Conservation (phyloP, 192 early-diverging fungal genomes). For the Chytriomyces sp. region DNA sequence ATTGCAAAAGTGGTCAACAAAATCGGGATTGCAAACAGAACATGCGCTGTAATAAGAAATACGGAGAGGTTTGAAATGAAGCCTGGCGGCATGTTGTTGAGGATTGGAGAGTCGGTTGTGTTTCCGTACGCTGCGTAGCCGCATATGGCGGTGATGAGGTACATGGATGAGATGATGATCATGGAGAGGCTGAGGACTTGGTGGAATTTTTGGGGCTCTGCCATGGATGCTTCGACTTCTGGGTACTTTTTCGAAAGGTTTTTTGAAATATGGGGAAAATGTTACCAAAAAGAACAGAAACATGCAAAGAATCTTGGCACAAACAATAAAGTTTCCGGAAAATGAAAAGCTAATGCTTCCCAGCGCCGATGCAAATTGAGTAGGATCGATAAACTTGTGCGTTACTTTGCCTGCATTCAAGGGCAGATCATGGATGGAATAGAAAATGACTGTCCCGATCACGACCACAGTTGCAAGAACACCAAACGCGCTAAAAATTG, state of each 20-base stretch:
- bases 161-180: conserved; percentile 69
- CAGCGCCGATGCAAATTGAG: conserved; percentile 73
- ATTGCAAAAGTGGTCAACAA: conserved; percentile 74
- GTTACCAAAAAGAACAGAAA: background rate
- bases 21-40: conserved; percentile 81
- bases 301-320: background rate
- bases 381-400: conserved; percentile 50
- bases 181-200: conserved; percentile 70
- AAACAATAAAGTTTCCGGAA: conserved; percentile 72
- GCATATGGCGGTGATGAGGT: conserved; percentile 69
- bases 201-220: conserved; percentile 68
- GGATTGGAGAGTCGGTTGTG: conserved; percentile 70
- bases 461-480: conserved; percentile 75
- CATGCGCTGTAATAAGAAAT: conserved; percentile 78
- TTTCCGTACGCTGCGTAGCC: conserved; percentile 79
- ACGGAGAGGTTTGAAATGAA: conserved; percentile 61
- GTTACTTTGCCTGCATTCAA: conserved; percentile 58
- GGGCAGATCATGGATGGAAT: conserved; percentile 56
- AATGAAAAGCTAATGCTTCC: conserved; percentile 84
- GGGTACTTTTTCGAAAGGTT: conserved; percentile 56
- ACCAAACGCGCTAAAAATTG: conserved; percentile 63
- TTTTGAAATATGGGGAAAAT: background rate
- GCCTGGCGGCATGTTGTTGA: conserved; percentile 68
- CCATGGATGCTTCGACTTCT: conserved; percentile 82
- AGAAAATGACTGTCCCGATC: conserved; percentile 71